These are phyloP conservation scores for Zea luxurians DNA, from an alignment of 176 grass and related monocot species.

Conservation along the genomic window DNA sequence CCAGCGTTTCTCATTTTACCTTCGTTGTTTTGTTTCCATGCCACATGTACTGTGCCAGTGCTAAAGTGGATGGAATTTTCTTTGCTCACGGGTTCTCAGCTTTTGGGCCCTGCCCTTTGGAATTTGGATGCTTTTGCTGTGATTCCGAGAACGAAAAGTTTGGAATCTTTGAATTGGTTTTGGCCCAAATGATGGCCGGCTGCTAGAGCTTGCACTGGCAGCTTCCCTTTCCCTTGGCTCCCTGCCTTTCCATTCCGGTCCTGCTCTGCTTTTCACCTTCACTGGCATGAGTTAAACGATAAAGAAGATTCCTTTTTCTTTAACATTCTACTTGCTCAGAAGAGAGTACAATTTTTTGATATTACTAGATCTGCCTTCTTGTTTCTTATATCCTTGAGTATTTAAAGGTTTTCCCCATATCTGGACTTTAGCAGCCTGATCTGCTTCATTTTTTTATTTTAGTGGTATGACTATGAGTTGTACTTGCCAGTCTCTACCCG, in stretches of 20 bases:
- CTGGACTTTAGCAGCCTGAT: neutral
- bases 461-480: neutral
- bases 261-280: slow-evolving; percentile 11
- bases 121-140: slow-evolving; percentile 43
- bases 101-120: slow-evolving; percentile 29
- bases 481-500: neutral
- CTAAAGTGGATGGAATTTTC: slow-evolving; percentile 34
- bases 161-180: slow-evolving; percentile 76
- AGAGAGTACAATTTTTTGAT: slow-evolving; percentile 22
- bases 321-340: slow-evolving; percentile 30
- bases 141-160: slow-evolving; percentile 41
- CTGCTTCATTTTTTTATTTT: neutral
- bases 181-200: slow-evolving; percentile 49
- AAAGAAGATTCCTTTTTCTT: slow-evolving; percentile 16
- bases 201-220: slow-evolving; percentile 56
- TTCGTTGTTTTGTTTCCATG: slow-evolving; percentile 15
- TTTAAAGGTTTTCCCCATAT: neutral
- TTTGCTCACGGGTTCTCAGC: slow-evolving; percentile 17
- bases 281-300: slow-evolving; percentile 8
- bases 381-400: slow-evolving; percentile 4
- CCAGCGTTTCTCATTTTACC: slow-evolving; percentile 25
- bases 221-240: slow-evolving; percentile 30
- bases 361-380: neutral
- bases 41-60: slow-evolving; percentile 12
- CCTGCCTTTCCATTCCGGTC: slow-evolving; percentile 26